phyloP scores from a whole-genome alignment of 345 rosid genomes.

The Passiflora organensis region DNA sequence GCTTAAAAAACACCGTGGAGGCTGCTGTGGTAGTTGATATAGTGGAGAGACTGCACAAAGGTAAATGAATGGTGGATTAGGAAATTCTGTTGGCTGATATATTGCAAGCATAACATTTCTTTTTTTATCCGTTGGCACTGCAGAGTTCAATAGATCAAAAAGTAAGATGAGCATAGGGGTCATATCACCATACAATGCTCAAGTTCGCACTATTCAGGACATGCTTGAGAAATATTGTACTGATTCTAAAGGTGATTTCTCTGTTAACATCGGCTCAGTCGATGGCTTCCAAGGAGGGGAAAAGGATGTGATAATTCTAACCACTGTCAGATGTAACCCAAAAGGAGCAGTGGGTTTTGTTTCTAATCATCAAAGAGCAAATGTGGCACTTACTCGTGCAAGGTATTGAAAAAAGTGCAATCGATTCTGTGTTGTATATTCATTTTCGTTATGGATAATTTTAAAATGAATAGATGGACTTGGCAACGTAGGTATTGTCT shows the following conservation, averaged over 20 bases:
- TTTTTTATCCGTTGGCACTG: not conserved
- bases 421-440: not conserved
- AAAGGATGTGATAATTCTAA: conserved; percentile 19
- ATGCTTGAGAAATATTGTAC: conserved; percentile 22
- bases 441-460: not conserved
- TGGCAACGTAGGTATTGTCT: conserved; percentile 35
- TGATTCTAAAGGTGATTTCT: conserved; percentile 10
- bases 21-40: conserved; percentile 11
- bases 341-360: conserved; percentile 15
- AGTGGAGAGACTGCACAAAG: conserved; percentile 11
- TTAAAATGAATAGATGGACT: not conserved
- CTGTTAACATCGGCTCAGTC: conserved; percentile 25
- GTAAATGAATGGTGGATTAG: not conserved
- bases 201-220: conserved; percentile 36
- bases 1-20: conserved; percentile 21
- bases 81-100: too few relatives aligned
- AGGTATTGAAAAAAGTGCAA: conserved; percentile 8
- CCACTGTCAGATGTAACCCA: conserved; percentile 21
- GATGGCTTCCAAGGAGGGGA: conserved; percentile 28
- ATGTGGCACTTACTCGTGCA: conserved; percentile 25
- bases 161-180: conserved; percentile 12
- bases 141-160: not conserved
- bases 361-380: conserved; percentile 10
- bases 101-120: too few relatives aligned
- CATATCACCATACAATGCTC: conserved; percentile 24